Conservation (phyloP, 2,329 filamentous ascomycete species). For the Whalleya microplaca region DNA sequence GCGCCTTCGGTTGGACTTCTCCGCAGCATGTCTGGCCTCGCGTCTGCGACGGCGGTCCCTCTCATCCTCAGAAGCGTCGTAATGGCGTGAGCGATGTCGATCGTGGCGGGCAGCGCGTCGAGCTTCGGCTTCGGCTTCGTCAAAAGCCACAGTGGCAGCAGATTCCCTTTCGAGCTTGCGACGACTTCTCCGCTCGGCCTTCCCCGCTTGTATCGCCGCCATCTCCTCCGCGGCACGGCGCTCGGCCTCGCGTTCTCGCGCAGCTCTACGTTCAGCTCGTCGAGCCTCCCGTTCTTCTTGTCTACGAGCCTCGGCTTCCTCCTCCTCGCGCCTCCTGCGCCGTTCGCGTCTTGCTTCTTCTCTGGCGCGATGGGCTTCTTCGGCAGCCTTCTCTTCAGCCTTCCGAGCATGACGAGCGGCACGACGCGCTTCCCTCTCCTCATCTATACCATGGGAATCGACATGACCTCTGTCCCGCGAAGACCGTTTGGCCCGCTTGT, state of each 20-base stretch:
- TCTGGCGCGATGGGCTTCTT: constrained; percentile 60
- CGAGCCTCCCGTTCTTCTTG: constrained; percentile 63
- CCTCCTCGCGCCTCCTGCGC: constrained; percentile 56
- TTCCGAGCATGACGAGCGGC: constrained; percentile 65
- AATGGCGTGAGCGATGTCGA: constrained; percentile 51
- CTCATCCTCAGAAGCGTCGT: constrained; percentile 52
- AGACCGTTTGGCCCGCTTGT: constrained; percentile 41
- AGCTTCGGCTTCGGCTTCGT: constrained; percentile 51
- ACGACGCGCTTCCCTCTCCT: constrained; percentile 63
- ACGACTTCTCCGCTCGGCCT: constrained; percentile 44
- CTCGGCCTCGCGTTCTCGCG: constrained; percentile 54
- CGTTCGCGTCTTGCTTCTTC: constrained; percentile 61
- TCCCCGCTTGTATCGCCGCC: constrained; percentile 44
- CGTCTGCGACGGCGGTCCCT: constrained; percentile 58
- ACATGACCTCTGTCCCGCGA: constrained; percentile 48
- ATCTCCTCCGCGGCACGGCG: constrained; percentile 52
- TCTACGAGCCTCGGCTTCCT: constrained; percentile 57
- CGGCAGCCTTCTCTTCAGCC: constrained; percentile 54
- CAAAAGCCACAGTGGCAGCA: constrained; percentile 45
- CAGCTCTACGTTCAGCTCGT: constrained; percentile 56
- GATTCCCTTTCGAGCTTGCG: constrained; percentile 46
- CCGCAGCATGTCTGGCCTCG: constrained; percentile 54
- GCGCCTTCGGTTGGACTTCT: constrained; percentile 46
- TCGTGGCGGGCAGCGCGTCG: constrained; percentile 51
- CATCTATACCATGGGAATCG: constrained; percentile 56